Conservation (phyloP, 202 grass and related monocot genomes). For the Zizania palustris region DNA sequence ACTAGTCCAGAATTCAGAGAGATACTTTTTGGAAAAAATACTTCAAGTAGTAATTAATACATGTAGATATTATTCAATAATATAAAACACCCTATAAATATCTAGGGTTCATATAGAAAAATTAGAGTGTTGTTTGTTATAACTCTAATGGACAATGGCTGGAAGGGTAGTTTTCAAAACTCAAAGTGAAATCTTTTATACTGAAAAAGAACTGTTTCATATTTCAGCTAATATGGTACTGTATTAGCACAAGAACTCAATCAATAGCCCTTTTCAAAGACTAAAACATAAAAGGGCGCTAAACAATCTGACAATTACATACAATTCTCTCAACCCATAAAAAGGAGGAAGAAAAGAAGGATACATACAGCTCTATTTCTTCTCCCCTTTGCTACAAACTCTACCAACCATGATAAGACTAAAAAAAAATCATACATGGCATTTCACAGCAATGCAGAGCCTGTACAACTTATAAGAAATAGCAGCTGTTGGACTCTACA, state of each 20-base stretch:
- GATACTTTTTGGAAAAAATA: no score
- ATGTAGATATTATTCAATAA: no score
- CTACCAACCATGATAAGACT: constrained; percentile 66
- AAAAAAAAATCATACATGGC: constrained; percentile 62
- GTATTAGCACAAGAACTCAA: constrained; percentile 10
- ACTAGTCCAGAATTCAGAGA: no score
- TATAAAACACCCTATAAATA: no score
- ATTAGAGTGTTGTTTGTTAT: no score
- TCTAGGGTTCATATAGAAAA: no score
- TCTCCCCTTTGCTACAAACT: constrained; percentile 56
- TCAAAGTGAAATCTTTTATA: no score
- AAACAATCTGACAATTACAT: constrained; percentile 39
- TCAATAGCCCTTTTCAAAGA: constrained; percentile 17
- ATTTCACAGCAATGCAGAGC: constrained; percentile 56
- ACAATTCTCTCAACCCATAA: constrained; percentile 37
- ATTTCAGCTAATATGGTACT: neutral
- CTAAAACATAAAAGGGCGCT: constrained; percentile 19
- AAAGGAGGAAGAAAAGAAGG: constrained; percentile 51
- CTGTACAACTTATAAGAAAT: constrained; percentile 52
- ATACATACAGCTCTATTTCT: constrained; percentile 56
- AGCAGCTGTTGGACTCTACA: constrained; percentile 45
- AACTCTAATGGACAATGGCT: no score
- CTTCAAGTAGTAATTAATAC: neutral
- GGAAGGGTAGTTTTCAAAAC: no score
- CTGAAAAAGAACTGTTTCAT: no score